Evolutionary conservation across 148 eudicot genomes (phyloP).

Genomic region (Suaeda aralocaspica): DNA sequence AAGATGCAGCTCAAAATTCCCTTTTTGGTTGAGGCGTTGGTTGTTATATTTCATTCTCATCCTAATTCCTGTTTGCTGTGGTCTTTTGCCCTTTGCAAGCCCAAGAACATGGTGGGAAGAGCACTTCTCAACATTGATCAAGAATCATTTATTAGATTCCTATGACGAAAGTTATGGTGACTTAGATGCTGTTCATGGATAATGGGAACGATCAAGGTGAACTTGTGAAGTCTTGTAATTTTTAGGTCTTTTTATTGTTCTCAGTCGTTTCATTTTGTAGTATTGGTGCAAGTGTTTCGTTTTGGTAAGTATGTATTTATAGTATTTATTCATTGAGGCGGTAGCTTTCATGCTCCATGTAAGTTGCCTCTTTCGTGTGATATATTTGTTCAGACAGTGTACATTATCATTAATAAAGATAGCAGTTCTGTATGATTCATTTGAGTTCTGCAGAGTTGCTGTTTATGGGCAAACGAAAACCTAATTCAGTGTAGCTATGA

Average conservation of each 20-base stretch:
- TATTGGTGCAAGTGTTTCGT: too few species aligned
- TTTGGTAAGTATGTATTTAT: too few species aligned
- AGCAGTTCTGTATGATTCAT: too few species aligned
- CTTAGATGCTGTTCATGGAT: conserved; percentile 8
- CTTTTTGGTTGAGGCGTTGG: conserved; percentile 56
- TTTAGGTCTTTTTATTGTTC: neutral
- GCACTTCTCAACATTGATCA: conserved; percentile 42
- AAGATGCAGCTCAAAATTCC: conserved; percentile 28
- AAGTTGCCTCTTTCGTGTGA: too few species aligned
- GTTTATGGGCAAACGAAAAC: too few species aligned
- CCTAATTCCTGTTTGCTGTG: conserved; percentile 61
- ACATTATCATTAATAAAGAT: too few species aligned
- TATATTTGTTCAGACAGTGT: too few species aligned
- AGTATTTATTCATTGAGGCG: too few species aligned
- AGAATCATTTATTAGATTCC: conserved; percentile 27
- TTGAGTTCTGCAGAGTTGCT: too few species aligned
- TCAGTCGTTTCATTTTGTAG: neutral
- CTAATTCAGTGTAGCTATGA: too few species aligned
- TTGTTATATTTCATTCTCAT: conserved; percentile 41
- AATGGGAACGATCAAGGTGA: neutral
- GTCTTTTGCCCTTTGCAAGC: conserved; percentile 73
- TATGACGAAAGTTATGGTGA: conserved; percentile 21
- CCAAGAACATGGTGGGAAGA: conserved; percentile 75
- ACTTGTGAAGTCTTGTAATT: neutral
- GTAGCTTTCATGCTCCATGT: too few species aligned